phyloP scores from a whole-genome alignment of 768 basidiomycete species.

The Boletus rufocinnamomeus region DNA sequence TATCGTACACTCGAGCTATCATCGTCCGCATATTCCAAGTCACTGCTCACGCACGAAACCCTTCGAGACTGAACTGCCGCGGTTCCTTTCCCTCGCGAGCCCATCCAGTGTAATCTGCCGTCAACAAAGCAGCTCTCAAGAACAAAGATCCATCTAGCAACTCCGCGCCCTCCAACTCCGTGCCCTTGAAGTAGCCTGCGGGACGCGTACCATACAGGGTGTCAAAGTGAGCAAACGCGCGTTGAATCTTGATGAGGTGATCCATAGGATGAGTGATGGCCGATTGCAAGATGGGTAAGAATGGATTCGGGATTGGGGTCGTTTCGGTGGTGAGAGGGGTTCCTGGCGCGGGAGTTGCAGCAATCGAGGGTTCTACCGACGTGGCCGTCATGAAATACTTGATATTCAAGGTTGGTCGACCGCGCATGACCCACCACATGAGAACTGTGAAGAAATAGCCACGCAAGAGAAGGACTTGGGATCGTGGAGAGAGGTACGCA shows the following conservation, averaged over 20 bases:
- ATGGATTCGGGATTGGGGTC: constrained; percentile 36
- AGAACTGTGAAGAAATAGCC: constrained; percentile 28
- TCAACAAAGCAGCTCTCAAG: constrained; percentile 32
- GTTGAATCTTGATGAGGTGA: constrained; percentile 37
- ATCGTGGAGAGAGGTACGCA: constrained; percentile 12
- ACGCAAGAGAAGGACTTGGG: constrained; percentile 32
- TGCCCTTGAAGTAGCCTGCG: constrained; percentile 31
- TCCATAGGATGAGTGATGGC: constrained; percentile 38
- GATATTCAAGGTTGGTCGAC: constrained; percentile 35
- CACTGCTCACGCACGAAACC: constrained; percentile 22
- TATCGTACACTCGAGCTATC: background rate
- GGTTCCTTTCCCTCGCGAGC: constrained; percentile 38
- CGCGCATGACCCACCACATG: constrained; percentile 32
- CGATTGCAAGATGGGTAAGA: constrained; percentile 42
- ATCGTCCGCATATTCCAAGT: no score
- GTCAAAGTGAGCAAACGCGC: constrained; percentile 37
- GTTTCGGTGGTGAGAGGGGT: constrained; percentile 14
- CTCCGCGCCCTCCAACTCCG: constrained; percentile 34
- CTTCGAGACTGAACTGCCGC: constrained; percentile 30
- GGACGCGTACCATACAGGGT: constrained; percentile 32
- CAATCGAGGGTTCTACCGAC: constrained; percentile 19
- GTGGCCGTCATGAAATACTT: constrained; percentile 32
- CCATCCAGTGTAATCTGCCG: constrained; percentile 39
- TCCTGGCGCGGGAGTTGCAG: background rate
- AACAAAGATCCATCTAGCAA: constrained; percentile 40